Base-by-base conservation (phyloP, 179 eudicot genomes). In the Actinidia polygama region DNA sequence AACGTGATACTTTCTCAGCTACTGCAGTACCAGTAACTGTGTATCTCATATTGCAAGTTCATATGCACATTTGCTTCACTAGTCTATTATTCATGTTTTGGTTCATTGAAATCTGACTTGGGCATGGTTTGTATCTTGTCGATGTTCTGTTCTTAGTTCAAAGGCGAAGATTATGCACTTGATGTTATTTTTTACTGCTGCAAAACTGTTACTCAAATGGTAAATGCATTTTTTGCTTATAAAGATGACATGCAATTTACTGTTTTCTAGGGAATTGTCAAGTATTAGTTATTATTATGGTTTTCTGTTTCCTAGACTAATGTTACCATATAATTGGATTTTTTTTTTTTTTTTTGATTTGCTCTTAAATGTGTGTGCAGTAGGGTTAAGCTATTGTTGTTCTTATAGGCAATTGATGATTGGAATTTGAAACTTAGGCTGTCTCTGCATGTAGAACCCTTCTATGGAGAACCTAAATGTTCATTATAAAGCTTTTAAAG, bases 1-100 rank as follows among this genome's bases (percentile, higher is more conserved):
- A 90, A 92, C n/a, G 95, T 92, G 80, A 83, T 53, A 47, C 26
- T 58, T 50, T 30, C 54, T 14, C 40, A 47, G 44, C 21, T 66
- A 44, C 57, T 79, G 55, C 61, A 79, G 51, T 67, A 36, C 18
- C 26, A 76, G 55, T 15, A 55, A 15, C 44, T 23, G n/a, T 51
- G 46, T 16, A 6, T 14, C 53, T 6, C 36, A 50, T 9, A 59
- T 15, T 74, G 7, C 47, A 15, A 23, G 47, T 75, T 67, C 30
- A 18, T 26, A 8, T 10, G 14, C 30, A 76, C 66, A 30, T 30
- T 19, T 58, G 68, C 51, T 75, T 75, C 66, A 26, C 66, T 55
- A 14, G 62, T 54, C 26, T 18, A 70, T 23, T 53, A 74, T 24
- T 23, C 14, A 23, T 54, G 30, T 54, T 76, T 49, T 24, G 4